A percentile compares a stretch with the other conserved stretches of the same genome.
phyloP scores from a whole-genome alignment of 2,329 filamentous ascomycete species.

The Salinomyces thailandicus region DNA sequence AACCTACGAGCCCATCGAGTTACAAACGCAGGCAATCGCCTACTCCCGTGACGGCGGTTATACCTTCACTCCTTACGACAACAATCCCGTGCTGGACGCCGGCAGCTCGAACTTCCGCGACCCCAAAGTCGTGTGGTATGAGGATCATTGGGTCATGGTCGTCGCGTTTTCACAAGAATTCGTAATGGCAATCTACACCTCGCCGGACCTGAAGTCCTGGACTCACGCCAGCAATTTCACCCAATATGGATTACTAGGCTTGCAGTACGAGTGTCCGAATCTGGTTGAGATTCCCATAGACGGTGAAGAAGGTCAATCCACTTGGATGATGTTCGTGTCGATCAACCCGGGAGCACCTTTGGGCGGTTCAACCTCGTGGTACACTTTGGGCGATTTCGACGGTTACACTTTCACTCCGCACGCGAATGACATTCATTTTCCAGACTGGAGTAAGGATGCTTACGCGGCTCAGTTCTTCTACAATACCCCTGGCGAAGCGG shows the following conservation, averaged over 20 bases:
- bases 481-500: slow-evolving; percentile 29
- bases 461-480: slow-evolving; percentile 50
- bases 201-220: slow-evolving; percentile 49
- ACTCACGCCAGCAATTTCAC: slow-evolving; percentile 49
- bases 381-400: slow-evolving; percentile 51
- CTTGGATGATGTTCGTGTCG: slow-evolving; percentile 41
- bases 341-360: slow-evolving; percentile 49
- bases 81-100: slow-evolving; percentile 51
- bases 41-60: slow-evolving; percentile 53
- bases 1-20: slow-evolving; percentile 21
- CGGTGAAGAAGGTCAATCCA: slow-evolving; percentile 18
- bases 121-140: slow-evolving; percentile 53
- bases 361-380: slow-evolving; percentile 46
- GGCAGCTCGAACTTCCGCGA: slow-evolving; percentile 51
- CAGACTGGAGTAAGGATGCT: slow-evolving; percentile 35
- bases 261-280: slow-evolving; percentile 56
- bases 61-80: slow-evolving; percentile 48
- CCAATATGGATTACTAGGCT: slow-evolving; percentile 40
- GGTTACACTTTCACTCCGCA: slow-evolving; percentile 49
- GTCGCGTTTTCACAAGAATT: slow-evolving; percentile 45
- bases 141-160: slow-evolving; percentile 47
- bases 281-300: slow-evolving; percentile 46
- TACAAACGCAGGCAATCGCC: slow-evolving; percentile 50
- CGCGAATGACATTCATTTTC: slow-evolving; percentile 28
- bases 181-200: slow-evolving; percentile 51